These are phyloP conservation scores for Penicillium pulvis DNA, from an alignment of 495 filamentous ascomycete species.

Conservation along the genomic window DNA sequence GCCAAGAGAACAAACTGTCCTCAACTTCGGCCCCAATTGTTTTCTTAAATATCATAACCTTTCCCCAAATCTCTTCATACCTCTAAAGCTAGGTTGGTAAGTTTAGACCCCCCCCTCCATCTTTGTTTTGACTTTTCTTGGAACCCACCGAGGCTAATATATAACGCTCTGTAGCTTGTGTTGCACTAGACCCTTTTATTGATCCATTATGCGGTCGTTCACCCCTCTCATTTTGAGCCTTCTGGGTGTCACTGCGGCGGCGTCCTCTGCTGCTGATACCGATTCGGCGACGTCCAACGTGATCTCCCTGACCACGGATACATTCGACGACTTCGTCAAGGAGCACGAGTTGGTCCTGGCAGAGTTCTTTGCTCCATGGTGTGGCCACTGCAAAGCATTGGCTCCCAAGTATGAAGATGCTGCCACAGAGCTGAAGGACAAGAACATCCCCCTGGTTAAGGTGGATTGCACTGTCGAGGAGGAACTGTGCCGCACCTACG, in stretches of 20 bases:
- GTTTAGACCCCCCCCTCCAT: background rate
- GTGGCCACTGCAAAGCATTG: conserved; percentile 97
- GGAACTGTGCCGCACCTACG: conserved; percentile 84
- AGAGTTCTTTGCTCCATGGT: conserved; percentile 99
- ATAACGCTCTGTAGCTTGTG: conserved; percentile 8
- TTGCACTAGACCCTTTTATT: conserved; percentile 12
- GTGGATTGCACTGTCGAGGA: conserved; percentile 95
- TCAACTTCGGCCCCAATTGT: conserved; percentile 30
- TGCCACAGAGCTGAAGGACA: conserved; percentile 90
- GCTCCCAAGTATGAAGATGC: conserved; percentile 92
- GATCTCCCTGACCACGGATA: conserved; percentile 78
- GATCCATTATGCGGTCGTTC: conserved; percentile 58
- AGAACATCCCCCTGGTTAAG: conserved; percentile 90
- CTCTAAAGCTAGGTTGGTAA: background rate
- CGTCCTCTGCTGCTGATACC: conserved; percentile 56
- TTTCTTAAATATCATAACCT: conserved; percentile 8
- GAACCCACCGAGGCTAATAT: background rate
- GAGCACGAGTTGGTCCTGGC: conserved; percentile 86
- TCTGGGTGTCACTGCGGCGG: conserved; percentile 59
- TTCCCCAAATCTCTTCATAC: background rate
- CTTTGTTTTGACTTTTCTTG: background rate
- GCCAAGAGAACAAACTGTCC: conserved; percentile 55
- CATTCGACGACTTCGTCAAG: conserved; percentile 81
- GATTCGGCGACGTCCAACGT: conserved; percentile 65
- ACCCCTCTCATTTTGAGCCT: conserved; percentile 59